A percentile compares a stretch with the other conserved stretches of the same genome.
Conservation (phyloP, 768 basidiomycete genomes). For the Hemileccinum impolitum region DNA sequence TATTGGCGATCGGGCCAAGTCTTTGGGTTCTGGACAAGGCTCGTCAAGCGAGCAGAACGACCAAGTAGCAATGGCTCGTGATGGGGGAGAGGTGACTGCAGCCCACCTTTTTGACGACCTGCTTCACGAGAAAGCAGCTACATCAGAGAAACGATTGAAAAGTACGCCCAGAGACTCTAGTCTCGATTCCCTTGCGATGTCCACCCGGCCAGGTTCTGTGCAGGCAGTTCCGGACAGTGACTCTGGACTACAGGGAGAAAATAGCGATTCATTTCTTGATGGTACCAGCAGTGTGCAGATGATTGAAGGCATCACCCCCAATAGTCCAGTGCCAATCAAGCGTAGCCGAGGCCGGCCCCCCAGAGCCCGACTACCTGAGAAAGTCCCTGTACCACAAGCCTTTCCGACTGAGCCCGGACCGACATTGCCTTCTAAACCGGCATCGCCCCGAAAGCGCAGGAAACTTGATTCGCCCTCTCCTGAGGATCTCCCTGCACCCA, state of each 20-base stretch:
- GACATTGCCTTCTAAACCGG: slow-evolving; percentile 15
- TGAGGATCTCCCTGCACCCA: slow-evolving; percentile 19
- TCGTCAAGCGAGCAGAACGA: slow-evolving; percentile 17
- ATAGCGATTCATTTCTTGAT: slow-evolving; percentile 7
- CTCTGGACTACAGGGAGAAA: slow-evolving; percentile 6
- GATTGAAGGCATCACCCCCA: slow-evolving; percentile 3
- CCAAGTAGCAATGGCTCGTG: slow-evolving; percentile 1
- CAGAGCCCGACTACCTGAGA: slow-evolving; percentile 20
- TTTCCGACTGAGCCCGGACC: slow-evolving; percentile 6
- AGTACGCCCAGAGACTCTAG: slow-evolving; percentile 12
- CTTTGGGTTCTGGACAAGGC: slow-evolving; percentile 11
- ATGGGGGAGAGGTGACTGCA: slow-evolving; percentile 18
- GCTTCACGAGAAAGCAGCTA: slow-evolving; percentile 12
- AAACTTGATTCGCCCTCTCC: slow-evolving; percentile 37
- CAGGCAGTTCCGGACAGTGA: slow-evolving; percentile 14
- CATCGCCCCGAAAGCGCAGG: slow-evolving; percentile 43
- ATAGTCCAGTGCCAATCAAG: slow-evolving; percentile 20
- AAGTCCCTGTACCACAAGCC: background rate
- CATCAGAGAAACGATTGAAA: slow-evolving; percentile 20
- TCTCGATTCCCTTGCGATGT: slow-evolving; percentile 14
- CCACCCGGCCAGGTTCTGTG: slow-evolving; percentile 20
- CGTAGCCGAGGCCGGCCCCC: slow-evolving; percentile 33
- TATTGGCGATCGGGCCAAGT: slow-evolving; percentile 14
- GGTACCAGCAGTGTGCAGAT: background rate
- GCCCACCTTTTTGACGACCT: slow-evolving; percentile 33